These are phyloP conservation scores for Coniochaeta sp. DNA, from an alignment of 2,329 filamentous ascomycete species.

Conservation along the genomic window DNA sequence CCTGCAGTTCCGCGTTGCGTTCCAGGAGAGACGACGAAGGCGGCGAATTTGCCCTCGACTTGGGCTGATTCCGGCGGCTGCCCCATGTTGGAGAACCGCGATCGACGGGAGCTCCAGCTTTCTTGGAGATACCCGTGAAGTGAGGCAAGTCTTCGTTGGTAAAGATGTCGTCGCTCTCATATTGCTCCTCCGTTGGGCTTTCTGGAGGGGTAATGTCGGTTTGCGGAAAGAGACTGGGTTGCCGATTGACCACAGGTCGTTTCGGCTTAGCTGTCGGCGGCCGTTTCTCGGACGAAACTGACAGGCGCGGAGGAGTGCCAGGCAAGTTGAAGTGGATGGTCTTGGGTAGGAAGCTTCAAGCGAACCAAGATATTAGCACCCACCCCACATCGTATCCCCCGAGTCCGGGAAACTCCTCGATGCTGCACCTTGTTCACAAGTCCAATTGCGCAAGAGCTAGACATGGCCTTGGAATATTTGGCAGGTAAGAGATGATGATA, in stretches of 20 bases:
- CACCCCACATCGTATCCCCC: neutral
- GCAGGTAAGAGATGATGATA: neutral
- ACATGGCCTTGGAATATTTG: neutral
- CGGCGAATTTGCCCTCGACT: conserved; percentile 63
- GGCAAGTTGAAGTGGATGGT: conserved; percentile 80
- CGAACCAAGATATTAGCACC: conserved; percentile 4
- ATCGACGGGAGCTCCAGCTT: conserved; percentile 60
- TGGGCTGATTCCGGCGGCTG: conserved; percentile 66
- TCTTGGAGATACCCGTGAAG: conserved; percentile 32
- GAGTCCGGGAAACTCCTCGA: neutral
- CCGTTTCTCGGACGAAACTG: conserved; percentile 17
- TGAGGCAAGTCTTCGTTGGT: conserved; percentile 42
- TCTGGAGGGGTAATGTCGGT: conserved; percentile 45
- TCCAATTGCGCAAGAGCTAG: neutral
- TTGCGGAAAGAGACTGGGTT: conserved; percentile 46
- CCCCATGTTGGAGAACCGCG: conserved; percentile 74
- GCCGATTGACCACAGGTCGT: conserved; percentile 22
- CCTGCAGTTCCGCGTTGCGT: conserved; percentile 34
- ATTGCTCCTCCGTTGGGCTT: conserved; percentile 41
- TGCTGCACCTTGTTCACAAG: neutral
- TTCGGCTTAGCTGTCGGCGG: conserved; percentile 11
- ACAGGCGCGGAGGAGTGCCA: conserved; percentile 35
- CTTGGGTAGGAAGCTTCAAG: conserved; percentile 75
- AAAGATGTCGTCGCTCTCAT: conserved; percentile 38
- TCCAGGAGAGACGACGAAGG: conserved; percentile 65